Percentiles rank a stretch among this genome's conserved stretches.
phyloP scores from a whole-genome alignment of 139 green algal species.

The Coelastrella sp. region DNA sequence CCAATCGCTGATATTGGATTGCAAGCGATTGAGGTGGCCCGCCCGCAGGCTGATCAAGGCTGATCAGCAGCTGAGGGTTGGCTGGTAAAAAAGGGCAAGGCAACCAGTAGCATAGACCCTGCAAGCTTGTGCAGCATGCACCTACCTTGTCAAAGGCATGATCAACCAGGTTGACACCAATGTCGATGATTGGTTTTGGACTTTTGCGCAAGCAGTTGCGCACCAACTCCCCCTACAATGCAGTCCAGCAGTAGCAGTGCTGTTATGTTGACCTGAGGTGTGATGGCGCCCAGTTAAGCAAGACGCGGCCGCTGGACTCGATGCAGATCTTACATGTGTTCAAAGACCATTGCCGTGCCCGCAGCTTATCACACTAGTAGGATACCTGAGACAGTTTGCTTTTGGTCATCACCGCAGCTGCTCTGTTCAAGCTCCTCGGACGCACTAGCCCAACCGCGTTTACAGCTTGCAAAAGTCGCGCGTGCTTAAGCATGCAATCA shows the following conservation, averaged over 20 bases:
- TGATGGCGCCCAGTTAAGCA: too few species aligned
- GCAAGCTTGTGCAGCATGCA: background rate
- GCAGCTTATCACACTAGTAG: too few species aligned
- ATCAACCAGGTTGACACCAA: slow-evolving; percentile 76
- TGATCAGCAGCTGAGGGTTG: too few species aligned
- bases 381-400: slow-evolving; percentile 32
- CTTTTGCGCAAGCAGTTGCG: background rate
- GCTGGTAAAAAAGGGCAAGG: too few species aligned
- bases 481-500: background rate
- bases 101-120: background rate
- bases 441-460: background rate
- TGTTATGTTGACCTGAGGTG: too few species aligned
- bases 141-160: slow-evolving; percentile 65
- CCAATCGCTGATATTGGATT: too few species aligned
- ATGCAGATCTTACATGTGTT: too few species aligned
- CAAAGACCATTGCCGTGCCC: too few species aligned
- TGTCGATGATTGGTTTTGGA: slow-evolving; percentile 64
- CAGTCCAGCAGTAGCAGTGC: background rate
- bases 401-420: slow-evolving; percentile 31
- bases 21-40: too few species aligned
- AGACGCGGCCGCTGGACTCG: too few species aligned
- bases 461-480: background rate
- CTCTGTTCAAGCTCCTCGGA: background rate
- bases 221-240: slow-evolving; percentile 62
- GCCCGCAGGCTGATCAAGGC: too few species aligned